A percentile compares a stretch with the other conserved stretches of the same genome.
These are phyloP conservation scores for Osmozyma mogii DNA, from an alignment of 805 yeast genomes.

Conservation along the genomic window DNA sequence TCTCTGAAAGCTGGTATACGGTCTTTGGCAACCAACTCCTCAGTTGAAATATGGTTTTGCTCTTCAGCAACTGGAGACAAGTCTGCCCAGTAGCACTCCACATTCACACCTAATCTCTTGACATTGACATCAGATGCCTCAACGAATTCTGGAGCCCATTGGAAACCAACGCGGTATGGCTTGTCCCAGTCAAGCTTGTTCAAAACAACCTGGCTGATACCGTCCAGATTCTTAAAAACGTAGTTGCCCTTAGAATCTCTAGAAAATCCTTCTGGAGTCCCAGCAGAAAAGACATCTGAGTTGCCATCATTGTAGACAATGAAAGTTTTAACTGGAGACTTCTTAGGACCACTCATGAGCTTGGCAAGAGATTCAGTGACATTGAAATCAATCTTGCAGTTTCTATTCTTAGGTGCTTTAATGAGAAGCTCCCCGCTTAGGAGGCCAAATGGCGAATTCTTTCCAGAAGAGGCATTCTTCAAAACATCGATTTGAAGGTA, in stretches of 20 bases:
- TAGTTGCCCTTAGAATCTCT: slow-evolving; percentile 37
- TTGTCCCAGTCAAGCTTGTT: slow-evolving; percentile 59
- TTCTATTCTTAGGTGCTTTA: slow-evolving; percentile 52
- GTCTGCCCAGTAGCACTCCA: slow-evolving; percentile 78
- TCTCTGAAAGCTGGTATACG: slow-evolving; percentile 69
- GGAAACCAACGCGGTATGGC: slow-evolving; percentile 53
- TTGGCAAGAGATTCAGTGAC: slow-evolving; percentile 33
- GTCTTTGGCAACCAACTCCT: slow-evolving; percentile 4
- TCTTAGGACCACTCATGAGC: slow-evolving; percentile 11
- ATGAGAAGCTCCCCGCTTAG: slow-evolving; percentile 55
- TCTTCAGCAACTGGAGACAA: slow-evolving; percentile 38
- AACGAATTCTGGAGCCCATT: slow-evolving; percentile 65
- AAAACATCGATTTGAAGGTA: slow-evolving; percentile 46
- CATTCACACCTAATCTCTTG: slow-evolving; percentile 43
- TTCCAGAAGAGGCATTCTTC: slow-evolving; percentile 38
- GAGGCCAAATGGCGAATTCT: slow-evolving; percentile 52
- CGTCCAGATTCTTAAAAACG: slow-evolving; percentile 46
- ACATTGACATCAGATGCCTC: slow-evolving; percentile 27
- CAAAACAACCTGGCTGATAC: slow-evolving; percentile 57
- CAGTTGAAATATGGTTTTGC: too few species aligned
- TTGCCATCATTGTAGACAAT: slow-evolving; percentile 38
- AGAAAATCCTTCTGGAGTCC: slow-evolving; percentile 41
- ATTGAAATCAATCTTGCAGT: slow-evolving; percentile 56
- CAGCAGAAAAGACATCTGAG: slow-evolving; percentile 4
- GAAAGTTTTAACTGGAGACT: slow-evolving; percentile 59